These are phyloP conservation scores for Melanomma pulvis-pyrius DNA, from an alignment of 495 filamentous ascomycete genomes.

Conservation along the genomic window DNA sequence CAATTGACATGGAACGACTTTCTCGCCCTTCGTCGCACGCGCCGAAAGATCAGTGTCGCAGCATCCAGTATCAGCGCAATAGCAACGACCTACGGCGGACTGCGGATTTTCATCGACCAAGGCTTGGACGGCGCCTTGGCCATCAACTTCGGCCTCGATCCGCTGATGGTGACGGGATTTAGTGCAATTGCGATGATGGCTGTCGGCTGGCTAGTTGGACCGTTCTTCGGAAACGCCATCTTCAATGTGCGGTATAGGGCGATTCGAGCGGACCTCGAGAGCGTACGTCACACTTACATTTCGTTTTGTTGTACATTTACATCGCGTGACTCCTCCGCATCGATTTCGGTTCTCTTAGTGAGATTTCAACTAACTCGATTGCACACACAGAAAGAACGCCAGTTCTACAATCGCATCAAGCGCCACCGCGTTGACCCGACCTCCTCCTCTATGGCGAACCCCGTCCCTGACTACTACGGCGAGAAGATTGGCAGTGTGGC, in stretches of 20 bases:
- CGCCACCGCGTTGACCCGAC: conserved; percentile 87
- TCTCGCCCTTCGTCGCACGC: conserved; percentile 82
- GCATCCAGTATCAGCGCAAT: conserved; percentile 69
- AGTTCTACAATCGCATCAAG: conserved; percentile 87
- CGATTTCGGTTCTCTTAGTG: not conserved
- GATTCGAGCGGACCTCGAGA: conserved; percentile 66
- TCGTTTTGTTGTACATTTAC: not conserved
- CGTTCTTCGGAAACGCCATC: conserved; percentile 71
- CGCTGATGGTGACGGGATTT: conserved; percentile 78
- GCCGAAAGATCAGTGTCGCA: conserved; percentile 78
- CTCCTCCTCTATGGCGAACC: conserved; percentile 66
- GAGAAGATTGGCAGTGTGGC: conserved; percentile 95
- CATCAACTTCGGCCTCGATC: conserved; percentile 78
- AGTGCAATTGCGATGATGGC: conserved; percentile 71
- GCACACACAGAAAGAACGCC: conserved; percentile 76
- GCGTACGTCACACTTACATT: conserved; percentile 52
- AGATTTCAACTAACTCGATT: not conserved
- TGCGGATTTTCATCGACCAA: conserved; percentile 62
- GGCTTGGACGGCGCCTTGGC: conserved; percentile 69
- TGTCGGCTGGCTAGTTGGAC: conserved; percentile 83
- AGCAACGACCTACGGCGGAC: conserved; percentile 61
- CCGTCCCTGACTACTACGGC: conserved; percentile 77
- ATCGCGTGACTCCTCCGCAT: no score
- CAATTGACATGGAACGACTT: conserved; percentile 87
- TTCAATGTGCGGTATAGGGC: conserved; percentile 73